Conservation (phyloP, 1,139 yeast species). For the Diutina neorugosa region DNA sequence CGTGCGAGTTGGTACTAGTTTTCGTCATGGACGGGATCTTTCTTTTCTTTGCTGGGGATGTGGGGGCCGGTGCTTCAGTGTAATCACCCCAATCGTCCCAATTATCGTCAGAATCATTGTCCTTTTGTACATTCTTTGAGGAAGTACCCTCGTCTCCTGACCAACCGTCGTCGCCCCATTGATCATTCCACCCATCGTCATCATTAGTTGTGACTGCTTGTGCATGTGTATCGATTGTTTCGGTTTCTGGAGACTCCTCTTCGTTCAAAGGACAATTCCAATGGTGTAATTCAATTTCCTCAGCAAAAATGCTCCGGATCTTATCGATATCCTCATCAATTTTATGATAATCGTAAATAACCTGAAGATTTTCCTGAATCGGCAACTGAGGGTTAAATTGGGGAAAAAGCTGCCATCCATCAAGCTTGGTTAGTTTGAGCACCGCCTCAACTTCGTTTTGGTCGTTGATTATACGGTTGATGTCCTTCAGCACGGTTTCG, state of each 20-base stretch:
- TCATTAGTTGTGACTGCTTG: neutral
- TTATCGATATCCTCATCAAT: neutral
- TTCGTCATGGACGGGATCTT: neutral
- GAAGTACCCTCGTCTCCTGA: neutral
- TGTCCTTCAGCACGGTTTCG: neutral
- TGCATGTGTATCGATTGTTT: neutral
- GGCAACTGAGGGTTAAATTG: neutral
- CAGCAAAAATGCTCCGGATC: neutral
- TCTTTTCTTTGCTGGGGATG: neutral
- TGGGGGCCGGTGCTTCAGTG: neutral
- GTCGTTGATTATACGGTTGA: neutral
- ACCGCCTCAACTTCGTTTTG: neutral
- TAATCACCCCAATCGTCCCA: slow-evolving; percentile 1
- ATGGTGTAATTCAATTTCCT: neutral
- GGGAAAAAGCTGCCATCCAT: neutral
- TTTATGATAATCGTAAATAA: neutral
- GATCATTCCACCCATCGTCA: neutral
- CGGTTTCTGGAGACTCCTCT: neutral
- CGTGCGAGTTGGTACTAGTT: neutral
- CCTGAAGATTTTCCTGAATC: neutral
- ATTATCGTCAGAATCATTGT: neutral
- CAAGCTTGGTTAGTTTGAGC: neutral
- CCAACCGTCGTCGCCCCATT: slow-evolving; percentile 3
- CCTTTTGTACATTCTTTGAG: neutral
- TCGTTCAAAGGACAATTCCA: neutral